Evolutionary conservation across 495 filamentous ascomycete genomes (phyloP).

Genomic region (Xylaria venustula): DNA sequence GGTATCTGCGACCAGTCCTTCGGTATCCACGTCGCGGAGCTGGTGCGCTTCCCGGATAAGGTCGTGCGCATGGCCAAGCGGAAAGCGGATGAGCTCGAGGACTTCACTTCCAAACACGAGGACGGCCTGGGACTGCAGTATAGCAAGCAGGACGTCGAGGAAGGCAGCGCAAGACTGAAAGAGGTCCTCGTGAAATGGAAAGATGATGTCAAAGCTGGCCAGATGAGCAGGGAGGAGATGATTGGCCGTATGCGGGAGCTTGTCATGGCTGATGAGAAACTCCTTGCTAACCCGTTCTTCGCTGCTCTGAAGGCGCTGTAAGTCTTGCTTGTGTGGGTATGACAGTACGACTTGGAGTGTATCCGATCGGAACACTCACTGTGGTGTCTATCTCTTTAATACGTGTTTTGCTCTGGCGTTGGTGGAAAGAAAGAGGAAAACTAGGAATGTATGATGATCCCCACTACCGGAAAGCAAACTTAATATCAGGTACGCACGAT

Average conservation of each 20-base stretch:
- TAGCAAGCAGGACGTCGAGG: conserved; percentile 82
- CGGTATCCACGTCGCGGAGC: conserved; percentile 96
- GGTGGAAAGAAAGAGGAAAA: background rate
- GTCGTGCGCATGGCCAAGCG: conserved; percentile 98
- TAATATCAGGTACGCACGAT: too few relatives aligned
- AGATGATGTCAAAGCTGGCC: conserved; percentile 64
- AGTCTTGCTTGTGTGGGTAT: background rate
- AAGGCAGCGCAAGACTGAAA: conserved; percentile 86
- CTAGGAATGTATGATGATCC: too few relatives aligned
- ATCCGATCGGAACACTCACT: too few relatives aligned
- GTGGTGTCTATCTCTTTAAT: too few relatives aligned
- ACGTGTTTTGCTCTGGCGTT: background rate
- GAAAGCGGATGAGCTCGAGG: conserved; percentile 96
- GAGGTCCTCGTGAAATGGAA: conserved; percentile 87
- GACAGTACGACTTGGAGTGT: too few relatives aligned
- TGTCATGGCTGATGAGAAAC: conserved; percentile 65
- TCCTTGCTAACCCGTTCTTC: conserved; percentile 86
- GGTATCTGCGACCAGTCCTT: conserved; percentile 97
- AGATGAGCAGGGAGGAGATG: conserved; percentile 74
- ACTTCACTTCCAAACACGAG: conserved; percentile 79
- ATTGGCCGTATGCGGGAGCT: conserved; percentile 75
- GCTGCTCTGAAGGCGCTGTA: conserved; percentile 79
- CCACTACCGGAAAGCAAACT: too few relatives aligned
- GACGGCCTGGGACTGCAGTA: conserved; percentile 52
- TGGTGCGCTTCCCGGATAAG: conserved; percentile 96